A percentile compares a stretch with the other conserved stretches of the same genome.
phyloP scores from a whole-genome alignment of 2,329 filamentous ascomycete species.

The Exophiala oligosperma region DNA sequence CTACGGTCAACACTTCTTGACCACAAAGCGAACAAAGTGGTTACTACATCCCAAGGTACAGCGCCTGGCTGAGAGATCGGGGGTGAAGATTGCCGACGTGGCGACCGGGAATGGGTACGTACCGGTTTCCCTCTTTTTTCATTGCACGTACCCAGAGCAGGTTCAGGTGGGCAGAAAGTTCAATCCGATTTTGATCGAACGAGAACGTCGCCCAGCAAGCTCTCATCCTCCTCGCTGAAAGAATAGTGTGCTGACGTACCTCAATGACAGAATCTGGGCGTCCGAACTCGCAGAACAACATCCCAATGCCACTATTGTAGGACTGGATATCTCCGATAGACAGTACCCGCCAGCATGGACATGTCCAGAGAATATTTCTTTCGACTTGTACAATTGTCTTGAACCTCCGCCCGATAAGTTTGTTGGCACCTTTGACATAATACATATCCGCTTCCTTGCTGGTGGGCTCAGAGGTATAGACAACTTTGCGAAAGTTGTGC shows the following conservation, averaged over 20 bases:
- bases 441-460: slow-evolving; percentile 5
- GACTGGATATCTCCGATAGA: slow-evolving; percentile 10
- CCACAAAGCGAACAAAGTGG: slow-evolving; percentile 1
- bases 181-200: too few species aligned
- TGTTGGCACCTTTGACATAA: slow-evolving; percentile 11
- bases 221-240: not conserved
- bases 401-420: slow-evolving; percentile 3
- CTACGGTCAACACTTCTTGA: slow-evolving; percentile 1
- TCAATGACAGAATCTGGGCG: slow-evolving; percentile 3
- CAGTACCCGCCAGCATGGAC: slow-evolving; percentile 12
- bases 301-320: slow-evolving; percentile 4
- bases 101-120: slow-evolving; percentile 8
- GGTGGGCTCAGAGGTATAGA: not conserved
- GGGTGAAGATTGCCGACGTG: slow-evolving; percentile 9
- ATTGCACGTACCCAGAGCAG: too few species aligned
- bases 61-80: not conserved
- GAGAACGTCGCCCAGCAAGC: not conserved
- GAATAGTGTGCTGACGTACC: not conserved
- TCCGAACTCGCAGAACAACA: slow-evolving; percentile 4
- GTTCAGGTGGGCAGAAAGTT: too few species aligned
- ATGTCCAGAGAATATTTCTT: slow-evolving; percentile 6
- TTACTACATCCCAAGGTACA: slow-evolving; percentile 5
- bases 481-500: not conserved
- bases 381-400: slow-evolving; percentile 10
- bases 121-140: too few species aligned